Conservation (phyloP, 192 early-diverging fungal species). For the Backusella liffmaniae region DNA sequence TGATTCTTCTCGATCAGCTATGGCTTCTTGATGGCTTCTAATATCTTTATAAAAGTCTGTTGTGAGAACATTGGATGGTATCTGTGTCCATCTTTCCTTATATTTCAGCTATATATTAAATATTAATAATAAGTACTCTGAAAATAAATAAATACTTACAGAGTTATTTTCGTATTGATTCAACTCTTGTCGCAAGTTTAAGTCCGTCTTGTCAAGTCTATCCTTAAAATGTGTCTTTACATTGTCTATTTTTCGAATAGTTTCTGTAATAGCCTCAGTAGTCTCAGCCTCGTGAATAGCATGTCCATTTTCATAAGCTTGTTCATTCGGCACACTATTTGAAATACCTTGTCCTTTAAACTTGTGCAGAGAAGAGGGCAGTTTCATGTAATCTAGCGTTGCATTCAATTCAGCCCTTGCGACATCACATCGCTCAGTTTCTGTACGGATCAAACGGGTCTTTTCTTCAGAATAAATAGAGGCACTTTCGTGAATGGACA, state of each 20-base stretch:
- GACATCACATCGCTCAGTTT: constrained; percentile 76
- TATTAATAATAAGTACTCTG: not conserved
- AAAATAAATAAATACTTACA: not conserved
- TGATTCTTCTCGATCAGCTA: constrained; percentile 73
- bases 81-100: constrained; percentile 77
- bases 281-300: not conserved
- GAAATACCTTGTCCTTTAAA: constrained; percentile 47
- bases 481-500: constrained; percentile 89
- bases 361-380: constrained; percentile 74
- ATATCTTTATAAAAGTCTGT: constrained; percentile 73
- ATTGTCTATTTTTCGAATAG: not conserved
- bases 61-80: constrained; percentile 72
- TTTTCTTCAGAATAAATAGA: constrained; percentile 96
- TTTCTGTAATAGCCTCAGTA: not conserved
- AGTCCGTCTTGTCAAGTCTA: not conserved
- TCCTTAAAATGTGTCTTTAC: not conserved
- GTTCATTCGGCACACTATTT: not conserved
- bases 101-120: constrained; percentile 40
- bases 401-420: constrained; percentile 87
- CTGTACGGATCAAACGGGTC: constrained; percentile 85
- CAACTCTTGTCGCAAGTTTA: not conserved
- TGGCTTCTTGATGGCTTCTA: constrained; percentile 64
- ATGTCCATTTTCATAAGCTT: not conserved
- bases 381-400: constrained; percentile 83
- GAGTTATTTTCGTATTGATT: not conserved